A percentile compares a stretch with the other conserved stretches of the same genome.
Evolutionary conservation across 352 stramenopile genomes (phyloP).

Genomic region (Globisporangium nodosum): DNA sequence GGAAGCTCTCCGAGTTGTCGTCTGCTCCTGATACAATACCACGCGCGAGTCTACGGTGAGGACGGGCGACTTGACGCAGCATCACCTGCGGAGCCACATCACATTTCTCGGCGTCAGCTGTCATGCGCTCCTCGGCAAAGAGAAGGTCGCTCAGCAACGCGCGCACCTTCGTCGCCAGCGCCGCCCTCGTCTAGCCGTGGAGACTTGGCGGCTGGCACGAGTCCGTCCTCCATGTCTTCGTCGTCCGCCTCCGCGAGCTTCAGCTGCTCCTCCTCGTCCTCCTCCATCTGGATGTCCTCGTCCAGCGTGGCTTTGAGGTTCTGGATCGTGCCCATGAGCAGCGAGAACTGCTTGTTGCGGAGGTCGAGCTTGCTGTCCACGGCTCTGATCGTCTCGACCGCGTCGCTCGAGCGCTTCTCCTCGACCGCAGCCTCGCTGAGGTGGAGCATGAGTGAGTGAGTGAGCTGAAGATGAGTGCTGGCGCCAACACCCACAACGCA

Average conservation of each 20-base stretch:
- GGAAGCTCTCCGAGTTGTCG: background rate
- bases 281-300: constrained; percentile 59
- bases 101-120: background rate
- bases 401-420: constrained; percentile 53
- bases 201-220: constrained; percentile 3
- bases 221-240: constrained; percentile 63
- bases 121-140: background rate
- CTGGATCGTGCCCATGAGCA: constrained; percentile 82
- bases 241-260: constrained; percentile 37
- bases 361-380: constrained; percentile 64
- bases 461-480: background rate
- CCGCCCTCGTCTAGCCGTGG: constrained; percentile 6
- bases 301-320: constrained; percentile 77
- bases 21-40: background rate
- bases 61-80: constrained; percentile 8
- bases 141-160: background rate
- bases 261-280: constrained; percentile 43
- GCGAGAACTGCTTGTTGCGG: constrained; percentile 71
- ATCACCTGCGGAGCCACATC: constrained; percentile 6
- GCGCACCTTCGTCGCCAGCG: constrained; percentile 14
- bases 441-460: background rate
- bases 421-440: constrained; percentile 47
- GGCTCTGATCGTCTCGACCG: constrained; percentile 38
- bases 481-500: background rate
- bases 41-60: constrained; percentile 2